These are phyloP conservation scores for Ophiostoma sp. DNA, from an alignment of 2,329 filamentous ascomycete species.

Conservation along the genomic window DNA sequence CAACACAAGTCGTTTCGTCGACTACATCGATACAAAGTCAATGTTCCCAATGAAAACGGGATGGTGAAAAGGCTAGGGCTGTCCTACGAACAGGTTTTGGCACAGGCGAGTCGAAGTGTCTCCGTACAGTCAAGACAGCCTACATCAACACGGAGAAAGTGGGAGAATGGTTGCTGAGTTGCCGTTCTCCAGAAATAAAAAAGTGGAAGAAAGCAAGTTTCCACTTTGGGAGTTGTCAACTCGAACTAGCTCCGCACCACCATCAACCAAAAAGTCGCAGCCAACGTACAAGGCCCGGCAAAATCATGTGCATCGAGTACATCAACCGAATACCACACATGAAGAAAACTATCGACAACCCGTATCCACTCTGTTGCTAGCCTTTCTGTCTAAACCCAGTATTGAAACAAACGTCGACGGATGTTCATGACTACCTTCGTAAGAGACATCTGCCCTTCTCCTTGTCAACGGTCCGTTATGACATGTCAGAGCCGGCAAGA, in stretches of 20 bases:
- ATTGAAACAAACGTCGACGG: background rate
- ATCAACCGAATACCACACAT: background rate
- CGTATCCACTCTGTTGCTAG: background rate
- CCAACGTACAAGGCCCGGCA: background rate
- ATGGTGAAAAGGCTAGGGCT: background rate
- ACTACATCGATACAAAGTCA: background rate
- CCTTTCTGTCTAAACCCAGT: background rate
- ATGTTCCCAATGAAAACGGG: background rate
- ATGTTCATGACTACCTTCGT: background rate
- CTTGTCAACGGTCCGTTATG: background rate
- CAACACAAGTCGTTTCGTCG: background rate
- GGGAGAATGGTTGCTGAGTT: constrained; percentile 9
- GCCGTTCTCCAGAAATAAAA: constrained; percentile 1
- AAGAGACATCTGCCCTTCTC: background rate
- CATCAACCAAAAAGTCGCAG: background rate
- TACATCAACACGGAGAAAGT: background rate
- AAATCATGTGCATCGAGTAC: background rate
- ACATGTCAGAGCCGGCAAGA: too few species aligned
- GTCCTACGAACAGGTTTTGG: constrained; percentile 3
- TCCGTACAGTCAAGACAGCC: background rate
- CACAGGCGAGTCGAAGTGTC: background rate
- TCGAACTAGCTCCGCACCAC: background rate
- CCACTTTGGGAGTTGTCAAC: constrained; percentile 14
- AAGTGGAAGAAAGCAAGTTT: background rate
- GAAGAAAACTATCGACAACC: background rate